A percentile compares a stretch with the other conserved stretches of the same genome.
Evolutionary conservation across 2,329 filamentous ascomycete species (phyloP).

Genomic region (Didymella pomorum): DNA sequence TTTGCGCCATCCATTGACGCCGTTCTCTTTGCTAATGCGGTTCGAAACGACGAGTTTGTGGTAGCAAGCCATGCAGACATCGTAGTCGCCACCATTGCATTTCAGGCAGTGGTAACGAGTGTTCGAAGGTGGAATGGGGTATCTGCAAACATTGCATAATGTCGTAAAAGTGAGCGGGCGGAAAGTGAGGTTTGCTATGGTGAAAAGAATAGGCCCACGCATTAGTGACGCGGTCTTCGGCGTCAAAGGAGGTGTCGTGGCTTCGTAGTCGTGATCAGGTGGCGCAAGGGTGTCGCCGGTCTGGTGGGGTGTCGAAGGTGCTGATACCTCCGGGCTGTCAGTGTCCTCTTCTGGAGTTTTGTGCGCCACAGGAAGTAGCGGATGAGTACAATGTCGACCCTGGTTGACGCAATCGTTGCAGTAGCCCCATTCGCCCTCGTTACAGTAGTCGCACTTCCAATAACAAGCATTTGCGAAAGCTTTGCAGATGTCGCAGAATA

Average conservation of each 20-base stretch:
- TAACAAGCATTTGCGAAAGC: constrained; percentile 81
- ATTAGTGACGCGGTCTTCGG: constrained; percentile 55
- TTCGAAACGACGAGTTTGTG: constrained; percentile 67
- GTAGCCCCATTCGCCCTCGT: constrained; percentile 93
- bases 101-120: constrained; percentile 81
- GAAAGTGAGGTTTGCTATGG: constrained; percentile 58
- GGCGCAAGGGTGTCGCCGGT: constrained; percentile 33
- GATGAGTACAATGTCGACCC: constrained; percentile 81
- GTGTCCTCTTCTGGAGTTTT: constrained; percentile 42
- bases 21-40: constrained; percentile 77
- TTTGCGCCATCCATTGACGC: constrained; percentile 80
- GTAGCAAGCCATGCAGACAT: constrained; percentile 85
- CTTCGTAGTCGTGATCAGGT: constrained; percentile 35
- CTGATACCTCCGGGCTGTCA: constrained; percentile 15
- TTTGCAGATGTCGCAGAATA: constrained; percentile 82
- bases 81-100: constrained; percentile 84
- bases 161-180: constrained; percentile 75
- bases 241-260: constrained; percentile 50
- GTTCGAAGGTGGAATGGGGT: constrained; percentile 72
- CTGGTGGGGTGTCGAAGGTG: constrained; percentile 29
- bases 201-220: constrained; percentile 44
- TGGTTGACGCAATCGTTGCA: constrained; percentile 88
- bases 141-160: constrained; percentile 79
- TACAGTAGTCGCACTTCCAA: constrained; percentile 88
- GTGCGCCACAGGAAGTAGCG: constrained; percentile 78